Percentiles rank a stretch among this genome's conserved stretches.
phyloP scores from a whole-genome alignment of 352 stramenopile species.

The Globisporangium viniferum region DNA sequence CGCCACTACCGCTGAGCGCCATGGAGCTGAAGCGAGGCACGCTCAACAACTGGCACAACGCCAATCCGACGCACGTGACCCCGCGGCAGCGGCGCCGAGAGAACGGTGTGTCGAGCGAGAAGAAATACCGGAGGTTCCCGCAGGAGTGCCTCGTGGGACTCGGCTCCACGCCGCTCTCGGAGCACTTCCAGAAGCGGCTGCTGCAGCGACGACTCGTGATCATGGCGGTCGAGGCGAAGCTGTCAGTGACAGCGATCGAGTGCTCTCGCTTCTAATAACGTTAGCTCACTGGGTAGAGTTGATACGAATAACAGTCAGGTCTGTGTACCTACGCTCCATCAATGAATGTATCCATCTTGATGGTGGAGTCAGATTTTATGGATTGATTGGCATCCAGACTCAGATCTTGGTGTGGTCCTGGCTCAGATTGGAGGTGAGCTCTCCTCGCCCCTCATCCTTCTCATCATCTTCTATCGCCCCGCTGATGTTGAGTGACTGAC shows the following conservation, averaged over 20 bases:
- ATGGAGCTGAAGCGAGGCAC: constrained; percentile 20
- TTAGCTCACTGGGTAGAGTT: neutral
- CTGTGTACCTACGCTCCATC: too few species aligned
- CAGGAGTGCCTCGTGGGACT: constrained; percentile 50
- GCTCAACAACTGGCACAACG: constrained; percentile 42
- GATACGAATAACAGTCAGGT: too few species aligned
- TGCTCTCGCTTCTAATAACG: neutral
- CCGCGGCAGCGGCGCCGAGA: constrained; percentile 33
- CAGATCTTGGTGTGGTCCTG: too few species aligned
- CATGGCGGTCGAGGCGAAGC: constrained; percentile 13
- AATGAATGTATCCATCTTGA: too few species aligned
- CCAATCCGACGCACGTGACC: constrained; percentile 48
- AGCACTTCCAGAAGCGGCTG: constrained; percentile 27
- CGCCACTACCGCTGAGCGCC: constrained; percentile 25
- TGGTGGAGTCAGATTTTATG: neutral
- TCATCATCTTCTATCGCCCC: too few species aligned
- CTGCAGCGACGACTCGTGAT: constrained; percentile 41
- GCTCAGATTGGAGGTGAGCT: too few species aligned
- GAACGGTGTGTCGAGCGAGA: neutral
- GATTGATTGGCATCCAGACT: neutral
- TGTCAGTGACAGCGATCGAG: neutral
- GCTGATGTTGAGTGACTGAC: too few species aligned
- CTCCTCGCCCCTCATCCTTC: too few species aligned
- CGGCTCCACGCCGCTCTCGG: constrained; percentile 36
- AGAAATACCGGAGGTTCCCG: constrained; percentile 16